phyloP scores from a whole-genome alignment of 192 early-diverging fungal species.

The Chytriomyces sp. region DNA sequence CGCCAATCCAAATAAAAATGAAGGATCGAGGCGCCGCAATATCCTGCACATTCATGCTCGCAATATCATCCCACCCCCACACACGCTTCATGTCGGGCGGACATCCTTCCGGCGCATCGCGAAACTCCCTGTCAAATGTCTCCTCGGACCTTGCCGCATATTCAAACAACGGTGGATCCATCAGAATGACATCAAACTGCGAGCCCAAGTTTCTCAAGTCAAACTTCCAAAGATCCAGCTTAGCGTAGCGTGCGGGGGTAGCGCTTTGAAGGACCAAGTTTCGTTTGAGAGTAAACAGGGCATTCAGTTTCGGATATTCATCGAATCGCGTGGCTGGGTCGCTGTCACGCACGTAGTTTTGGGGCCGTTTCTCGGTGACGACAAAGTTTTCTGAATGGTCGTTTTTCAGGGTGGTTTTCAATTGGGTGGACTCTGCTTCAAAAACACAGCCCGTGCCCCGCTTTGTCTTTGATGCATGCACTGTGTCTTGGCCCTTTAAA shows the following conservation, averaged over 20 bases:
- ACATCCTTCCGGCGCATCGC: background rate
- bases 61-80: slow-evolving; percentile 62
- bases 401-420: slow-evolving; percentile 46
- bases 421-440: too few species aligned
- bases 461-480: too few species aligned
- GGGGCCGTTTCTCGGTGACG: slow-evolving; percentile 55
- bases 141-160: slow-evolving; percentile 31
- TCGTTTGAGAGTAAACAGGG: slow-evolving; percentile 55
- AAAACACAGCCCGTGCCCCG: too few species aligned
- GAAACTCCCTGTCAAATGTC: background rate
- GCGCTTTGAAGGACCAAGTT: slow-evolving; percentile 43
- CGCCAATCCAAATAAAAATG: slow-evolving; percentile 68
- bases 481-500: too few species aligned
- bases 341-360: slow-evolving; percentile 66
- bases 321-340: slow-evolving; percentile 54
- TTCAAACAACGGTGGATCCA: slow-evolving; percentile 66
- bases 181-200: slow-evolving; percentile 66
- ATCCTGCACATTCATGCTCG: slow-evolving; percentile 57
- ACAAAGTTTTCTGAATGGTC: slow-evolving; percentile 67
- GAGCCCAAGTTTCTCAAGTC: slow-evolving; percentile 49
- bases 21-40: slow-evolving; percentile 66
- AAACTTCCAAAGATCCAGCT: slow-evolving; percentile 56
- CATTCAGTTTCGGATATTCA: slow-evolving; percentile 66
- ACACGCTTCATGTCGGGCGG: slow-evolving; percentile 18
- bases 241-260: slow-evolving; percentile 53